phyloP scores from a whole-genome alignment of 2,329 filamentous ascomycete species.

The Curvularia eragrostidis region DNA sequence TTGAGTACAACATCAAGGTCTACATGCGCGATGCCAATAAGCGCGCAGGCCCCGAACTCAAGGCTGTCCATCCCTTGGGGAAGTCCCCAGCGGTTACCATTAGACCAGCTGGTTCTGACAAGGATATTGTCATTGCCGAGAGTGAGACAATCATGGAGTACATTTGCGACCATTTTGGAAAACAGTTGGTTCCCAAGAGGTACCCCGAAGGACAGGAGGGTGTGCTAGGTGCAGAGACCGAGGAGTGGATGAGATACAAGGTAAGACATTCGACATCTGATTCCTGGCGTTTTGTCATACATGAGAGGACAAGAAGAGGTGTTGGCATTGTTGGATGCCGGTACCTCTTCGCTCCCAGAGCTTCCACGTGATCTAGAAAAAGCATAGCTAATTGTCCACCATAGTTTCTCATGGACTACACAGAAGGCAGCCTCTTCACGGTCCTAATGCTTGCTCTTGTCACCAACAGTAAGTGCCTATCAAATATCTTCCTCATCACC shows the following conservation, averaged over 20 bases:
- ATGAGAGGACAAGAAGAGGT: background rate
- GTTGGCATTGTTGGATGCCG: background rate
- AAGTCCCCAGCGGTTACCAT: conserved; percentile 83
- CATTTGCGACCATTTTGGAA: conserved; percentile 71
- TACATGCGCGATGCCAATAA: conserved; percentile 72
- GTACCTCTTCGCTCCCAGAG: background rate
- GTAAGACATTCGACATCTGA: conserved; percentile 21
- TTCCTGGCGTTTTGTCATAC: background rate
- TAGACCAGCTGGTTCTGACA: conserved; percentile 53
- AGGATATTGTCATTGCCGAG: conserved; percentile 75
- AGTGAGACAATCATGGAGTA: conserved; percentile 84
- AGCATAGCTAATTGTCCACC: conserved; percentile 41
- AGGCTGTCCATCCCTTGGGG: conserved; percentile 81
- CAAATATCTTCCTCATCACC: background rate
- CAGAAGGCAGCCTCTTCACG: conserved; percentile 83
- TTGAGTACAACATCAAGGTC: conserved; percentile 80
- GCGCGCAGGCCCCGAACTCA: conserved; percentile 77
- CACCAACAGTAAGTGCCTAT: conserved; percentile 49
- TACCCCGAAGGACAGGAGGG: conserved; percentile 63
- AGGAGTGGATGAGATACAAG: conserved; percentile 66
- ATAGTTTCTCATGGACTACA: conserved; percentile 71
- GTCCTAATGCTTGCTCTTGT: conserved; percentile 70
- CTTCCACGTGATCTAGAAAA: background rate
- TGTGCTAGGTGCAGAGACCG: conserved; percentile 63
- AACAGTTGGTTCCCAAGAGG: conserved; percentile 58